Percentiles rank a stretch among this genome's conserved stretches.
Conservation (phyloP, 2,329 filamentous ascomycete genomes). For the Cladosporium sp. region DNA sequence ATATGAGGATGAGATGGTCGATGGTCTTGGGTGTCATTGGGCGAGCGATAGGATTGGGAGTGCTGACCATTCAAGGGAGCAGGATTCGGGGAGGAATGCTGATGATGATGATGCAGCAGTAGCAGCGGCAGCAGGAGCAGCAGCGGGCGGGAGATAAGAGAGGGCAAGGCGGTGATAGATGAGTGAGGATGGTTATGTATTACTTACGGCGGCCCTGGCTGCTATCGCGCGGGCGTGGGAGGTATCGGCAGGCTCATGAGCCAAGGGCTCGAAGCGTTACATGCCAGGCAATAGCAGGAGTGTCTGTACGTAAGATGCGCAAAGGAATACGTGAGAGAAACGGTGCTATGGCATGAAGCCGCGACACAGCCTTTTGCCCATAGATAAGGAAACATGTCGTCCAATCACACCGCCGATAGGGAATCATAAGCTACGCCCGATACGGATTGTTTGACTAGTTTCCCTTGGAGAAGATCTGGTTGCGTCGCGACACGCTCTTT, state of each 20-base stretch:
- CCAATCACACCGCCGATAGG: conserved; percentile 1
- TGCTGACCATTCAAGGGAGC: conserved; percentile 6
- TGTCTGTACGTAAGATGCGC: conserved; percentile 17
- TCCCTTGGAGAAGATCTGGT: too few species aligned
- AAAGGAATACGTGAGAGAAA: conserved; percentile 19
- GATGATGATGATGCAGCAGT: neutral
- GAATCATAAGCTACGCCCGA: neutral
- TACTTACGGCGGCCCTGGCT: neutral
- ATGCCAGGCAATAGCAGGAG: neutral
- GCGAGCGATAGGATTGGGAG: conserved; percentile 1
- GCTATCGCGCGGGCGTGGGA: conserved; percentile 1
- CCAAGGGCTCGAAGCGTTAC: too few species aligned
- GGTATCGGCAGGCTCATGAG: neutral
- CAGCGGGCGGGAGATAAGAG: neutral
- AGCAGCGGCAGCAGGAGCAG: neutral
- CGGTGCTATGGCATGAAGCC: neutral
- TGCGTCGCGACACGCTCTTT: too few species aligned
- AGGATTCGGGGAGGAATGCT: neutral
- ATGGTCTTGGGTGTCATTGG: conserved; percentile 34
- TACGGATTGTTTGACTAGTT: neutral
- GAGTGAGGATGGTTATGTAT: conserved; percentile 4
- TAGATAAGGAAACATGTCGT: conserved; percentile 2
- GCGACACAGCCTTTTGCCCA: conserved; percentile 12
- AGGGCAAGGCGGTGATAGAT: neutral
- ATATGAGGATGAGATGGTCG: conserved; percentile 31